A percentile compares a stretch with the other conserved stretches of the same genome.
Evolutionary conservation across 257 asterid genomes (phyloP).

Genomic region (Eucommia ulmoides): DNA sequence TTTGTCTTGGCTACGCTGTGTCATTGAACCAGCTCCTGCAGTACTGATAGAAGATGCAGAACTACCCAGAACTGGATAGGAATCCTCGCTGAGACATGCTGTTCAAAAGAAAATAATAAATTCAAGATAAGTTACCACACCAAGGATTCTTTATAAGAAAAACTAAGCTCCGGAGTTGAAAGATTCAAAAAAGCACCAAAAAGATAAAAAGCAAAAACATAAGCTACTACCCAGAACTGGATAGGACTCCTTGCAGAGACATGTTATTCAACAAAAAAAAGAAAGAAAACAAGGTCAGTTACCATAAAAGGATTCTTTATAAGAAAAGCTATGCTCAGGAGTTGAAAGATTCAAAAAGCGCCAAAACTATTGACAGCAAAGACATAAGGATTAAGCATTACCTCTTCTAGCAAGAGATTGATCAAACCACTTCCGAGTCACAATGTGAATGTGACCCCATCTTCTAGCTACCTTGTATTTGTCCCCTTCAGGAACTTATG

Average conservation of each 20-base stretch:
- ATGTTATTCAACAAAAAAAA: slow-evolving; percentile 40
- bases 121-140: slow-evolving; percentile 17
- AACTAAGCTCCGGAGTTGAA: slow-evolving; percentile 7
- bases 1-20: slow-evolving; percentile 45
- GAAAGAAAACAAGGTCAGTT: slow-evolving; percentile 17
- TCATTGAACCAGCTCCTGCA: slow-evolving; percentile 23
- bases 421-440: slow-evolving; percentile 71
- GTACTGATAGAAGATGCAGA: slow-evolving; percentile 31
- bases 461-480: slow-evolving; percentile 79
- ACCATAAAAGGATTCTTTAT: slow-evolving; percentile 11
- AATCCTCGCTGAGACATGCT: slow-evolving; percentile 89
- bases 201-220: no score
- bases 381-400: slow-evolving; percentile 21
- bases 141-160: slow-evolving; percentile 9
- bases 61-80: slow-evolving; percentile 62
- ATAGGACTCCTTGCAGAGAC: slow-evolving; percentile 80
- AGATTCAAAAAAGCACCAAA: slow-evolving; percentile 5
- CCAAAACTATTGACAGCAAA: slow-evolving; percentile 3
- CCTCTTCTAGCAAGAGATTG: slow-evolving; percentile 91
- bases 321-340: slow-evolving; percentile 7
- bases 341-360: slow-evolving; percentile 2
- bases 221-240: slow-evolving; percentile 57
- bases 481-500: slow-evolving; percentile 82
- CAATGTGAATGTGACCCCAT: slow-evolving; percentile 65
- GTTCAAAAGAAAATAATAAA: slow-evolving; percentile 17